Evolutionary conservation across 345 rosid genomes (phyloP).

Genomic region (Abelmoschus esculentus): DNA sequence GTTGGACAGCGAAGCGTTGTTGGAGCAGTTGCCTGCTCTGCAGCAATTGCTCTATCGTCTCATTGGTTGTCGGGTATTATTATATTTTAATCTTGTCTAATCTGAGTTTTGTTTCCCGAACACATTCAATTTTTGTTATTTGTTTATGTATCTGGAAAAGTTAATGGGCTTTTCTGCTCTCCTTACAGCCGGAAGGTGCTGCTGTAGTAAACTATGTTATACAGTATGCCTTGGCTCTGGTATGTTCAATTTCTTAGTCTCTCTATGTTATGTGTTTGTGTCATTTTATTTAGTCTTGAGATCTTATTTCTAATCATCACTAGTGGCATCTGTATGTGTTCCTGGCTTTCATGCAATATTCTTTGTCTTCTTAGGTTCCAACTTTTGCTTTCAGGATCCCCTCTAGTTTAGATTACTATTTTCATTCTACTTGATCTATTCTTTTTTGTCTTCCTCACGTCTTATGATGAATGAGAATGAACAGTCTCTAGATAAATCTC

Average conservation of each 20-base stretch:
- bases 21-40: not conserved
- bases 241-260: slow-evolving; percentile 16
- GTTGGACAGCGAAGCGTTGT: not conserved
- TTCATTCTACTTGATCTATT: not conserved
- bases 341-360: not conserved
- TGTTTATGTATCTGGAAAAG: slow-evolving; percentile 6
- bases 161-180: slow-evolving; percentile 1
- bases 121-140: not conserved
- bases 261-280: not conserved
- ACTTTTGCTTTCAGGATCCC: not conserved
- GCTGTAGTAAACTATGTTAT: slow-evolving; percentile 73
- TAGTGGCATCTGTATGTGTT: not conserved
- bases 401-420: not conserved
- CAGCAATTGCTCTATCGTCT: not conserved
- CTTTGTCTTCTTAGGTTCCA: not conserved
- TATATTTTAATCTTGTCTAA: not conserved
- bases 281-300: not conserved
- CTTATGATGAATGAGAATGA: not conserved
- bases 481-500: not conserved
- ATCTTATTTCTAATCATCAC: not conserved
- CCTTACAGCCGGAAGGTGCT: slow-evolving; percentile 92
- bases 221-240: slow-evolving; percentile 97
- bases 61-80: not conserved
- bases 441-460: not conserved
- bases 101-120: not conserved